phyloP scores from a whole-genome alignment of 345 rosid species.

The Murraya koenigii region DNA sequence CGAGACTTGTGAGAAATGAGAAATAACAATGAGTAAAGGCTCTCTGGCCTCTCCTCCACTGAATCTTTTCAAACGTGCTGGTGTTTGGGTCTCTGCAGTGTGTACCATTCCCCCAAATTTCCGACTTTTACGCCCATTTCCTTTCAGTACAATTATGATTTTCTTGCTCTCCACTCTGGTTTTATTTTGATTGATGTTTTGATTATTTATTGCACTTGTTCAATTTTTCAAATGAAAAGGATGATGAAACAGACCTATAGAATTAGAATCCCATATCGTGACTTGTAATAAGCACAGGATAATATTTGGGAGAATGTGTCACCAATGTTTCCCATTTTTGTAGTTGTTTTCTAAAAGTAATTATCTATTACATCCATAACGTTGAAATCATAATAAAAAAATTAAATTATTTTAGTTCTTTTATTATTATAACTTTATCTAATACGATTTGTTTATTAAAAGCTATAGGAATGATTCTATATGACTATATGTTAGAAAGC shows the following conservation, averaged over 20 bases:
- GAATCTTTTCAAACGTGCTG: background rate
- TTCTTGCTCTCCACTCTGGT: background rate
- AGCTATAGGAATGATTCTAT: too few relatives aligned
- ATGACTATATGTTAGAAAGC: too few relatives aligned
- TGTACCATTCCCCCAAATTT: background rate
- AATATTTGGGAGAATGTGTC: too few relatives aligned
- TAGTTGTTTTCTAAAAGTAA: too few relatives aligned
- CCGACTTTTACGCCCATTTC: background rate
- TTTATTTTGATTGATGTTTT: background rate
- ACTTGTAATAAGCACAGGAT: too few relatives aligned
- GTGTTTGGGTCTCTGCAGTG: background rate
- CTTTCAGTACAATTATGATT: background rate
- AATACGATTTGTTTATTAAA: too few relatives aligned
- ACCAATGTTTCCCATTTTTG: too few relatives aligned
- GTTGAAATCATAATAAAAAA: too few relatives aligned
- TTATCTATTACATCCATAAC: too few relatives aligned
- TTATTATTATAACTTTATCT: too few relatives aligned
- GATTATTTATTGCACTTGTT: background rate
- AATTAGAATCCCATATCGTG: background rate
- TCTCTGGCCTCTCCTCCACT: background rate
- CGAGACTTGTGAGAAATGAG: background rate
- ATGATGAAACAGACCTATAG: background rate
- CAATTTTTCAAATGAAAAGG: too few relatives aligned
- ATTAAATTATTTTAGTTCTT: too few relatives aligned
- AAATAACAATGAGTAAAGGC: background rate